phyloP scores from a whole-genome alignment of 306 rosid genomes.

The Quercus berberidifolia region DNA sequence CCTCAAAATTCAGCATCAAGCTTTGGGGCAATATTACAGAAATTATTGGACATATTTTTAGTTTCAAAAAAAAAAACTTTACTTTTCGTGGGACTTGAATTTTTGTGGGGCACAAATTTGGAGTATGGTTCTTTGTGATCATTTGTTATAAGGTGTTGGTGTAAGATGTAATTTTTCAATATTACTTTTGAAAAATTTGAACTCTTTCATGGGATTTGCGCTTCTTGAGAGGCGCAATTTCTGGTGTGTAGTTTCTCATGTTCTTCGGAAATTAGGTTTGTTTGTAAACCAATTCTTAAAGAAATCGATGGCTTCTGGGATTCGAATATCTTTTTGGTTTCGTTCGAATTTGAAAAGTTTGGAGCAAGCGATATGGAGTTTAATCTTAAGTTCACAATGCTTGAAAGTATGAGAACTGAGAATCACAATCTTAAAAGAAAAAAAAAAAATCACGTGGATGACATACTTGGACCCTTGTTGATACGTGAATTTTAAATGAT shows the following conservation, averaged over 20 bases:
- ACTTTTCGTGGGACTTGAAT: background rate
- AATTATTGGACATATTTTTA: background rate
- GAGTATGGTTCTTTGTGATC: background rate
- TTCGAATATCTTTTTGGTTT: background rate
- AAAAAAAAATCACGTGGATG: background rate
- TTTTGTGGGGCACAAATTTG: background rate
- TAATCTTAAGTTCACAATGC: background rate
- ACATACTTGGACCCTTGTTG: background rate
- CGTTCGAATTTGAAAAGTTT: background rate
- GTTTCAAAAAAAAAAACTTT: background rate
- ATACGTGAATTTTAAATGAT: background rate
- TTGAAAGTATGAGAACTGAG: background rate
- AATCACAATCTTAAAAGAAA: background rate
- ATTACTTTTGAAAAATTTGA: background rate
- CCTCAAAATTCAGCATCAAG: background rate
- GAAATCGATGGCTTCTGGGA: slow-evolving; percentile 5
- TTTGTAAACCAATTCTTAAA: background rate
- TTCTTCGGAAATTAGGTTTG: background rate
- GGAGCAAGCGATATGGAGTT: background rate
- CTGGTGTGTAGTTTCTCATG: background rate
- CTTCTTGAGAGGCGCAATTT: background rate
- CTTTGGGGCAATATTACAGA: background rate
- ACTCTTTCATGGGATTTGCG: background rate
- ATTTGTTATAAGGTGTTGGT: background rate
- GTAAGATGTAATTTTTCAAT: background rate